phyloP scores from a whole-genome alignment of 805 yeast species.

The Maudiozyma saulgeensis region DNA sequence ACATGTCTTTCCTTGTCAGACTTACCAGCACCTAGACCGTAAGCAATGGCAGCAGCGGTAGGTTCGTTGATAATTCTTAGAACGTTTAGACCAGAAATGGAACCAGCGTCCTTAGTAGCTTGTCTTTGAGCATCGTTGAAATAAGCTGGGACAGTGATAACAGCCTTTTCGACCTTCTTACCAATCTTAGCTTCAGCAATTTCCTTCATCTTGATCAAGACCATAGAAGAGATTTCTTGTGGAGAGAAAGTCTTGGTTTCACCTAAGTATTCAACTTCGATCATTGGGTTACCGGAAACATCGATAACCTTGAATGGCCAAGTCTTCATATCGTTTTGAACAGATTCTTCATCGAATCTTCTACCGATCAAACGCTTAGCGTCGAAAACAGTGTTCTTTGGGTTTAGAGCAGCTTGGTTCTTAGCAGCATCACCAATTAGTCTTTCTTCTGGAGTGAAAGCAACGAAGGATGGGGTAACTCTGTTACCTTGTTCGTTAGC shows the following conservation, averaged over 20 bases:
- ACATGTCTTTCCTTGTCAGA: conserved; percentile 19
- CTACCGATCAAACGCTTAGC: conserved; percentile 78
- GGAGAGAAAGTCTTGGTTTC: conserved; percentile 63
- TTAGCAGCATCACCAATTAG: conserved; percentile 76
- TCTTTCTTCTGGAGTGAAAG: conserved; percentile 68
- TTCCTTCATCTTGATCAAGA: conserved; percentile 72
- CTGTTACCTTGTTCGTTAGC: conserved; percentile 94
- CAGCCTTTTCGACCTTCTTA: conserved; percentile 62
- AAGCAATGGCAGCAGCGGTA: conserved; percentile 49
- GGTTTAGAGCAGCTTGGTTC: conserved; percentile 75
- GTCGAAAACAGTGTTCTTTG: conserved; percentile 67
- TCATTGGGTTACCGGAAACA: conserved; percentile 55
- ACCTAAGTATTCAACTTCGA: conserved; percentile 60
- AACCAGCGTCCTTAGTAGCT: conserved; percentile 77
- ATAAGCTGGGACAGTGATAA: conserved; percentile 71
- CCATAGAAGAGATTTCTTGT: conserved; percentile 69
- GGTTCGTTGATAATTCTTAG: conserved; percentile 51
- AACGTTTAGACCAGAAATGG: conserved; percentile 71
- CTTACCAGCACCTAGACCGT: conserved; percentile 46
- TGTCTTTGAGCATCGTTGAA: conserved; percentile 75
- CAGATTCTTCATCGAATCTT: conserved; percentile 65
- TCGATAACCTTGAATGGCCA: conserved; percentile 74
- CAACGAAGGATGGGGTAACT: conserved; percentile 72
- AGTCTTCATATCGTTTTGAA: conserved; percentile 83
- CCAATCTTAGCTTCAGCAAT: conserved; percentile 73